Evolutionary conservation across 176 grass and related monocot genomes (phyloP).

Genomic region (Alloteropsis semialata): DNA sequence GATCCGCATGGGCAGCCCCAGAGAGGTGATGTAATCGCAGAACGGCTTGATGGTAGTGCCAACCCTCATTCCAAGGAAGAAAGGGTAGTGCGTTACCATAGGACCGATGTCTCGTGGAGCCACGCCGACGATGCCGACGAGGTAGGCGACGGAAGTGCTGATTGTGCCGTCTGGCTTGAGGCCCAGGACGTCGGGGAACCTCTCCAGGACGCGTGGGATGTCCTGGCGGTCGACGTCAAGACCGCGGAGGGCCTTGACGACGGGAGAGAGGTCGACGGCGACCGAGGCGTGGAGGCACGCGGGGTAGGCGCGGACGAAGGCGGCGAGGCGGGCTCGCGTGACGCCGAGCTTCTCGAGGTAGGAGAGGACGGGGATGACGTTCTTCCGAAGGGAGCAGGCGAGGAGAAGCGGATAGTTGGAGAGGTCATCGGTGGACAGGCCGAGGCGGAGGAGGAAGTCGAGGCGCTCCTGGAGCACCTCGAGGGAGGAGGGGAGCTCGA

Average conservation of each 20-base stretch:
- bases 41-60: slow-evolving; percentile 87
- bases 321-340: slow-evolving; percentile 63
- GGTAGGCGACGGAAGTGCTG: slow-evolving; percentile 89
- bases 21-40: slow-evolving; percentile 80
- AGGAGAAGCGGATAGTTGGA: slow-evolving; percentile 80
- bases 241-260: slow-evolving; percentile 75
- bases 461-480: slow-evolving; percentile 94
- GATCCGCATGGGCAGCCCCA: slow-evolving; percentile 68
- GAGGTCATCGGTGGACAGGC: slow-evolving; percentile 88
- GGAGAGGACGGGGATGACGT: slow-evolving; percentile 83
- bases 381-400: slow-evolving; percentile 87
- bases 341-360: slow-evolving; percentile 95
- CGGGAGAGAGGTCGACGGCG: slow-evolving; percentile 75
- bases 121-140: slow-evolving; percentile 74
- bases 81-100: slow-evolving; percentile 93
- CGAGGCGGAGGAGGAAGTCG: slow-evolving; percentile 89
- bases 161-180: slow-evolving; percentile 96
- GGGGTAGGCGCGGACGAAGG: slow-evolving; percentile 74
- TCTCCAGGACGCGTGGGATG: slow-evolving; percentile 77
- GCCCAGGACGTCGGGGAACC: slow-evolving; percentile 73
- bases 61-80: slow-evolving; percentile 84
- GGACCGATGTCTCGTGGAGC: slow-evolving; percentile 83
- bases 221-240: slow-evolving; percentile 91
- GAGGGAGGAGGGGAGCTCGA: slow-evolving; percentile 92
- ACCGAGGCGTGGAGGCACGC: slow-evolving; percentile 90